These are phyloP conservation scores for Suhomyces tanzawaensis DNA, from an alignment of 805 yeast species.

Conservation along the genomic window DNA sequence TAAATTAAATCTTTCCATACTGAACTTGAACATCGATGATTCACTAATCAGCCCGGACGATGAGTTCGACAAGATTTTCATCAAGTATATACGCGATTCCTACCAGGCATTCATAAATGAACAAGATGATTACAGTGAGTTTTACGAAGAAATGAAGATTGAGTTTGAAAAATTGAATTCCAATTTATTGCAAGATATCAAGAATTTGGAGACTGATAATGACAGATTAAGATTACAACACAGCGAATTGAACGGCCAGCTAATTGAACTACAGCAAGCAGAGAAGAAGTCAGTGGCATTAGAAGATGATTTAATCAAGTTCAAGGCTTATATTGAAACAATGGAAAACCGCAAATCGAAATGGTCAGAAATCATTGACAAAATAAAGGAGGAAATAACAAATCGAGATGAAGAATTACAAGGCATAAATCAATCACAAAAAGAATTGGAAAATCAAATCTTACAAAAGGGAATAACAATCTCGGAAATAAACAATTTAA, in stretches of 20 bases:
- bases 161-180: slow-evolving; percentile 53
- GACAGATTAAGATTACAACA: slow-evolving; percentile 37
- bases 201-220: slow-evolving; percentile 40
- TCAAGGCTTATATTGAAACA: slow-evolving; percentile 65
- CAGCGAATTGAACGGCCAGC: slow-evolving; percentile 42
- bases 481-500: slow-evolving; percentile 60
- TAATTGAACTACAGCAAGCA: slow-evolving; percentile 48
- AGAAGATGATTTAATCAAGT: slow-evolving; percentile 67
- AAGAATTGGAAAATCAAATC: slow-evolving; percentile 43
- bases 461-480: slow-evolving; percentile 56
- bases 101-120: slow-evolving; percentile 65
- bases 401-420: slow-evolving; percentile 42
- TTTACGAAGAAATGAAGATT: slow-evolving; percentile 51
- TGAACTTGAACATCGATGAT: slow-evolving; percentile 29
- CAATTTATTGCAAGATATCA: slow-evolving; percentile 48
- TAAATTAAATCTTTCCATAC: slow-evolving; percentile 43
- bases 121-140: slow-evolving; percentile 59
- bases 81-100: slow-evolving; percentile 60
- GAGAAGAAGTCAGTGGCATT: slow-evolving; percentile 59
- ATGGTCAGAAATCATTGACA: slow-evolving; percentile 61
- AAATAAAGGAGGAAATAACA: slow-evolving; percentile 53
- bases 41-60: slow-evolving; percentile 38
- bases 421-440: slow-evolving; percentile 40
- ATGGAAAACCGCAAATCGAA: slow-evolving; percentile 62
- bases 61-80: slow-evolving; percentile 50